These are phyloP conservation scores for Aspergillus wentii DNA, from an alignment of 495 filamentous ascomycete genomes.

Conservation along the genomic window DNA sequence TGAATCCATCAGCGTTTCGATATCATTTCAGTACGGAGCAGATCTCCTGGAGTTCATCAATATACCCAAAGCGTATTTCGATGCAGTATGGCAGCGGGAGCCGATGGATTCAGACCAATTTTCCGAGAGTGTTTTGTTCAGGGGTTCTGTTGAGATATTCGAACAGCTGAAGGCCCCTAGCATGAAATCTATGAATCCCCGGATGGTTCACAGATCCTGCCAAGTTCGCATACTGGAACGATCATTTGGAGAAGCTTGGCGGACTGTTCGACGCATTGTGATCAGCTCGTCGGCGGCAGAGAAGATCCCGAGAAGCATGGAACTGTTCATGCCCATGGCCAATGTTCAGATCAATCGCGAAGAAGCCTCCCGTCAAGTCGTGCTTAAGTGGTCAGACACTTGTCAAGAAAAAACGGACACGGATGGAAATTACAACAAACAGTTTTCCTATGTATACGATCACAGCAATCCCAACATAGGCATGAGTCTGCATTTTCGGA, in stretches of 20 bases:
- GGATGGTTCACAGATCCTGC: conserved; percentile 25
- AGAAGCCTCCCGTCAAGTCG: conserved; percentile 21
- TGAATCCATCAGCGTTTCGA: conserved; percentile 20
- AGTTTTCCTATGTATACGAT: conserved; percentile 34
- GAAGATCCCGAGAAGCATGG: conserved; percentile 25
- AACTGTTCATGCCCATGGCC: conserved; percentile 35
- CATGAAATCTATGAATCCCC: conserved; percentile 31
- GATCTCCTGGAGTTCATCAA: conserved; percentile 29
- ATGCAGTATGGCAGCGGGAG: conserved; percentile 29
- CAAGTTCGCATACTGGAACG: conserved; percentile 38
- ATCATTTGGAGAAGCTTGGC: conserved; percentile 32
- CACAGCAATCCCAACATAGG: conserved; percentile 31
- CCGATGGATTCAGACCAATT: conserved; percentile 31
- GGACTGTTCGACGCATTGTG: conserved; percentile 33
- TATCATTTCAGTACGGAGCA: conserved; percentile 28
- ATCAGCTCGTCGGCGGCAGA: conserved; percentile 36
- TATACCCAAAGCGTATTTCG: conserved; percentile 32
- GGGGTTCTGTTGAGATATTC: conserved; percentile 28
- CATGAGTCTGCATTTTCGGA: conserved; percentile 22
- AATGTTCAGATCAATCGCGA: conserved; percentile 29
- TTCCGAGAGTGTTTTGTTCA: conserved; percentile 30
- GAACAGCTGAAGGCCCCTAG: conserved; percentile 26
- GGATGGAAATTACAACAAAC: conserved; percentile 30
- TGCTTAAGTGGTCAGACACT: conserved; percentile 41
- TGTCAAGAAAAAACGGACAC: conserved; percentile 28